Base-by-base conservation (phyloP, 2,329 filamentous ascomycete genomes). In the Thielaviopsis euricoi region DNA sequence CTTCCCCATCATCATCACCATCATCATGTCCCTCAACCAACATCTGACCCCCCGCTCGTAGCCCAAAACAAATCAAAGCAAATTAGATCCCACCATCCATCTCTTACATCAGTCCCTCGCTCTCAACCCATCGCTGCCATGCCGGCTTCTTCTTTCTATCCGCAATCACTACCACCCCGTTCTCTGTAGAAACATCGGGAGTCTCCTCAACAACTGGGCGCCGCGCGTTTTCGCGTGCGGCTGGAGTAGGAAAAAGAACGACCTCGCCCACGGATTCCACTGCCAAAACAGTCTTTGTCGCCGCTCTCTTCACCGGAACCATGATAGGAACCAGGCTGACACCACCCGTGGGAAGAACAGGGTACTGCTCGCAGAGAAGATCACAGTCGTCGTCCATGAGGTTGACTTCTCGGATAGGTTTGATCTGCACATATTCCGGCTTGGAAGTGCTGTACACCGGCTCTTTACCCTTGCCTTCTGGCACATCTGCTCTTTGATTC, bases 121-220 rank as follows among this genome's bases (percentile, higher is more conserved):
- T 57, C 50, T 57, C 55, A 13, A 57, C 21, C 33, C 49, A 52
- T 15, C 15, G 33, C 37, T 48, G 51, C 55, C 33, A 57, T 21
- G 55, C 49, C 5, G 55, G 55, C 3, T 25, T 56, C 6, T n/a
- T 43, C 37, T 15, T 43, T 43, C 37, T 43, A 12, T 43, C 37
- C 13, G 37, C 15, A 43, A 43, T 43, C 17, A n/a, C 6, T 4
- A 43, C 37, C 13, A 43, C 37, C 4, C 37, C 17, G 1, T 29
- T n/a, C 17, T 12, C 7, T 9, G 25, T 53, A 21, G 52, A 21
- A 9, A 26, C 54, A 37, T 21, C 29, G 7, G 15, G 3, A 17
- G 2, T 21, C n/a, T 56, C 46, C 15, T 22, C 26, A 43, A 43
- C 37, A 15, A 15, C 13, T 15, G 37, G 17, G 29, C 29, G 29